phyloP scores from a whole-genome alignment of 2,329 filamentous ascomycete genomes.

The Colletotrichum spaethianum region DNA sequence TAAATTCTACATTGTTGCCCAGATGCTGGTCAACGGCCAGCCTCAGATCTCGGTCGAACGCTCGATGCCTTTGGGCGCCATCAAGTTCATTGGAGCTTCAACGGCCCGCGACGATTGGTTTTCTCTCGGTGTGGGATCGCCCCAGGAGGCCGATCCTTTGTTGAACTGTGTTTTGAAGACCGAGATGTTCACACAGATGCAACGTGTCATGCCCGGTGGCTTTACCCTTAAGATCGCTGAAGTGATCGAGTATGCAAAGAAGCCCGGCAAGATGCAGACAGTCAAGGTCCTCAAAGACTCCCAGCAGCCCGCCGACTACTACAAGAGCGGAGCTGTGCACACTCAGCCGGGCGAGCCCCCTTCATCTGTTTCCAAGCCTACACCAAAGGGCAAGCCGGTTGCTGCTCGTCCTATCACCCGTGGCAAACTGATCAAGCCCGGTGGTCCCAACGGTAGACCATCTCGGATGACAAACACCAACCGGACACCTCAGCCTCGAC shows the following conservation, averaged over 20 bases:
- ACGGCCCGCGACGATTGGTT: slow-evolving; percentile 96
- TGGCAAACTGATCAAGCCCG: slow-evolving; percentile 92
- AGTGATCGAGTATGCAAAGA: slow-evolving; percentile 95
- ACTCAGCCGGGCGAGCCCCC: slow-evolving; percentile 87
- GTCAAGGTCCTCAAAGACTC: slow-evolving; percentile 95
- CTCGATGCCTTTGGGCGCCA: slow-evolving; percentile 85
- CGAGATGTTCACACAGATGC: slow-evolving; percentile 94
- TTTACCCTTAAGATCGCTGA: slow-evolving; percentile 88
- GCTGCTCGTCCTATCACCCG: slow-evolving; percentile 92
- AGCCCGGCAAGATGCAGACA: slow-evolving; percentile 89
- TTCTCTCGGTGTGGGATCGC: slow-evolving; percentile 88
- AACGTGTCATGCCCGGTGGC: slow-evolving; percentile 82
- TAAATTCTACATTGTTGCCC: slow-evolving; percentile 91
- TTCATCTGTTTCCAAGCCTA: slow-evolving; percentile 85
- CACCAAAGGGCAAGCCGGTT: slow-evolving; percentile 88
- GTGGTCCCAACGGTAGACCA: slow-evolving; percentile 85
- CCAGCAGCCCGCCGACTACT: slow-evolving; percentile 81
- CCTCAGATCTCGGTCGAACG: slow-evolving; percentile 86
- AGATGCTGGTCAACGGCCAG: slow-evolving; percentile 86
- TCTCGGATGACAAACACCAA: slow-evolving; percentile 74
- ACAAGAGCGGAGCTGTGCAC: slow-evolving; percentile 95
- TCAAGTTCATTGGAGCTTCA: slow-evolving; percentile 89
- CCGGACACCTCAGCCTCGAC: slow-evolving; percentile 60
- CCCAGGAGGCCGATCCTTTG: slow-evolving; percentile 93
- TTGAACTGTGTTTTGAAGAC: slow-evolving; percentile 96